Percentiles rank a stretch among this genome's conserved stretches.
These are phyloP conservation scores for Phaseolus coccineus DNA, from an alignment of 331 rosid genomes.

Conservation along the genomic window DNA sequence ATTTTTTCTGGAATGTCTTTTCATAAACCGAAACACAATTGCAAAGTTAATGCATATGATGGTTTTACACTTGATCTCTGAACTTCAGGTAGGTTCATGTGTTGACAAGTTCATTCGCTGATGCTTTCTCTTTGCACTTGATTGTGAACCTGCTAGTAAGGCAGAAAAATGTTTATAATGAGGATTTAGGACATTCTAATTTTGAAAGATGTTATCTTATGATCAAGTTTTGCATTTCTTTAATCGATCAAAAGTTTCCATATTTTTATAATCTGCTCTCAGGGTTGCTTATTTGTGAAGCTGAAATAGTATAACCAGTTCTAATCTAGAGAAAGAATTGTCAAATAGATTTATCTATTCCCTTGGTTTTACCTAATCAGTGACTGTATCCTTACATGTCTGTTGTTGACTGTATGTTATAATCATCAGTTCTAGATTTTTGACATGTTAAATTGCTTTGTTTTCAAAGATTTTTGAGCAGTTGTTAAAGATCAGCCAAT, in stretches of 20 bases:
- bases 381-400: background rate
- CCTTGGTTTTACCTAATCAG: background rate
- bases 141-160: background rate
- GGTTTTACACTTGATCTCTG: slow-evolving; percentile 90
- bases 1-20: background rate
- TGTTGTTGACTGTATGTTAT: slow-evolving; percentile 1
- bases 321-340: background rate
- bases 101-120: slow-evolving; percentile 64
- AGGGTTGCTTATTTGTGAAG: slow-evolving; percentile 4
- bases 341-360: slow-evolving; percentile 1
- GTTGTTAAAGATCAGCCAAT: background rate
- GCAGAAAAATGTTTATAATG: background rate
- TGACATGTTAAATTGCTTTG: slow-evolving; percentile 11
- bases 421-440: background rate
- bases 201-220: background rate
- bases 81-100: slow-evolving; percentile 75
- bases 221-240: too few species aligned
- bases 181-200: background rate
- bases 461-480: slow-evolving; percentile 2
- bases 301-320: background rate
- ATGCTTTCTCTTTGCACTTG: slow-evolving; percentile 59
- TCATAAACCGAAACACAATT: slow-evolving; percentile 26
- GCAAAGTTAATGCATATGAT: slow-evolving; percentile 68
- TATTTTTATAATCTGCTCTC: background rate
- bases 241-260: too few species aligned